Evolutionary conservation across 208 protist species (phyloP).

Genomic region (Leishmania lainsoni): DNA sequence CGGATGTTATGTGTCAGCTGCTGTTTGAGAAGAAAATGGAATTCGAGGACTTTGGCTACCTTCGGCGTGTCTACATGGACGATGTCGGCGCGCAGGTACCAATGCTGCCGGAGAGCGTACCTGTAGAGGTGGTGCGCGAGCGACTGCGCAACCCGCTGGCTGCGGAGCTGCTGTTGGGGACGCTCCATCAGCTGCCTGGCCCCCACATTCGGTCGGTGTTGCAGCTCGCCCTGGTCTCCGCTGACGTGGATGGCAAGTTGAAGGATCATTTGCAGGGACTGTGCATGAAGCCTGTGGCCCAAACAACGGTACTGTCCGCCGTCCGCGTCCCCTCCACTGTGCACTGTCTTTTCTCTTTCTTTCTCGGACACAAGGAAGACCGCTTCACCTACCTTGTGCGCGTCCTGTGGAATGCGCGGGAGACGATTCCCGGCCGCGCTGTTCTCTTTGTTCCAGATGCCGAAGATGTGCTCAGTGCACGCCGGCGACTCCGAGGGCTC

Average conservation of each 20-base stretch:
- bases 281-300: constrained; percentile 73
- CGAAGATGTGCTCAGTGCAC: constrained; percentile 59
- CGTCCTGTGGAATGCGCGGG: constrained; percentile 68
- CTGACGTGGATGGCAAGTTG: constrained; percentile 61
- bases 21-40: constrained; percentile 90
- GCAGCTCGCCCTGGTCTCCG: constrained; percentile 81
- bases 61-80: constrained; percentile 84
- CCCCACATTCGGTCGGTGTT: constrained; percentile 85
- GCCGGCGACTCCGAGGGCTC: constrained; percentile 52
- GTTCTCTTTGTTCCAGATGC: constrained; percentile 66
- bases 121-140: constrained; percentile 53
- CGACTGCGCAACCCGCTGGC: constrained; percentile 73
- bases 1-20: constrained; percentile 78
- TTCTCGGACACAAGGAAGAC: constrained; percentile 33
- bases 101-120: constrained; percentile 54
- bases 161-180: constrained; percentile 78
- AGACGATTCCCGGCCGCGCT: constrained; percentile 71
- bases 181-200: constrained; percentile 80
- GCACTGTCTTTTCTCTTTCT: constrained; percentile 86
- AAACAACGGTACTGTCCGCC: constrained; percentile 72
- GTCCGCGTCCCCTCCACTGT: constrained; percentile 74
- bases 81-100: constrained; percentile 75
- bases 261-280: constrained; percentile 80
- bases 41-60: constrained; percentile 83
- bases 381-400: constrained; percentile 46